Base-by-base conservation (phyloP, 495 filamentous ascomycete species). In the Xylaria curta region DNA sequence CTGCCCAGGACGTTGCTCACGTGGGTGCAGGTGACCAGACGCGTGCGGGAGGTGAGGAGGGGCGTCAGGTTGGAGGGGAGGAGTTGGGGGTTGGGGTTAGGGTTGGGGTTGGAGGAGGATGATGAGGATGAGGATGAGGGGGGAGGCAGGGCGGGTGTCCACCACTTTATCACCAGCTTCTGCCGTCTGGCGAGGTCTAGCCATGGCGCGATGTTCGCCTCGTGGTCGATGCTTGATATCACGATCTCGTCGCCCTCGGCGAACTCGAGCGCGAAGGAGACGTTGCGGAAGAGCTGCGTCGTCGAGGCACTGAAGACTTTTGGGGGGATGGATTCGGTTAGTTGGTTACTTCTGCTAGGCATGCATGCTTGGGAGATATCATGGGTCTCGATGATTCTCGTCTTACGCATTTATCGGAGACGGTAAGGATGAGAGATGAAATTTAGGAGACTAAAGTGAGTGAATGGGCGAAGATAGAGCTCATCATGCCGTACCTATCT, bases 231-330 rank as follows among this genome's bases (percentile, higher is more conserved):
- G 61, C 85, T 83, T 6, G 90, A 93, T 7, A 93, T 51, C 66
- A 94, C 80, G 46, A 94, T 78, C 75, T 93, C 91, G 73, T 88
- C 86, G 61, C 86, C 87, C 6, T 82, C 72, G n/a, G 85, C 76
- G 77, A 93, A 89, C 58, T 80, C 68, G 19, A 93, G 82, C 10
- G 89, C 83, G 26, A 81, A 84, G 9, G 90, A 90, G 65, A 93
- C 85, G 79, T 93, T 94, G 74, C 89, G 87, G 73, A 93, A 86
- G 24, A 93, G 88, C 78, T 93, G 91, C 1, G 92, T 93, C 26
- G 91, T 91, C 26, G 90, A 91, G 1, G 90, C 76, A 12, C 91
- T 90, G 65, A 92, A 84, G 49, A 89, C 89, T 91, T 54, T 26
- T 73, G 40, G 15, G n/a, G 70, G 19, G 19, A 69, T 33, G 66